phyloP scores from a whole-genome alignment of 768 basidiomycete genomes.

The Auriscalpium microsporum region DNA sequence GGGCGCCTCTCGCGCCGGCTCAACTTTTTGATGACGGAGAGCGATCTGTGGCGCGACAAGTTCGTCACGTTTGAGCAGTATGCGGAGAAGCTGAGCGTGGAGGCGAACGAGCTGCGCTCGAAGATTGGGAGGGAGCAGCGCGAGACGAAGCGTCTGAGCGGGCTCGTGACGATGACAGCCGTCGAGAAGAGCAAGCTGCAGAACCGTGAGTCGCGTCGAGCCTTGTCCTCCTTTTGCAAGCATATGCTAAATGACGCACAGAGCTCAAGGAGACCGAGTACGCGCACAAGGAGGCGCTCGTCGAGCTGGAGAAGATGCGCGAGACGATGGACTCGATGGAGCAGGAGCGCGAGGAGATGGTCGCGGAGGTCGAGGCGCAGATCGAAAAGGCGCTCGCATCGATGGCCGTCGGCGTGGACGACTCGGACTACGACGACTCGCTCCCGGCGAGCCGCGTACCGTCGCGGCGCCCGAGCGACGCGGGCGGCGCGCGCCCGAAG shows the following conservation, averaged over 20 bases:
- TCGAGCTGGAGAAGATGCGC: constrained; percentile 80
- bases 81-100: constrained; percentile 81
- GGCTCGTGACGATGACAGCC: constrained; percentile 67
- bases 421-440: constrained; percentile 62
- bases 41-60: constrained; percentile 86
- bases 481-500: constrained; percentile 32
- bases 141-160: constrained; percentile 79
- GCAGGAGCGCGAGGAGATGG: constrained; percentile 78
- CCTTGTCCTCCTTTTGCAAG: not conserved
- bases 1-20: constrained; percentile 76
- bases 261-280: constrained; percentile 76
- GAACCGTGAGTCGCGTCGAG: constrained; percentile 45
- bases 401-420: constrained; percentile 74
- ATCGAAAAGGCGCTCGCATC: constrained; percentile 80
- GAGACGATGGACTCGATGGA: constrained; percentile 84
- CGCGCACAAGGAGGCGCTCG: constrained; percentile 70
- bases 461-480: constrained; percentile 56
- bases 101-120: constrained; percentile 74
- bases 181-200: constrained; percentile 75
- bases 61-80: constrained; percentile 93
- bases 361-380: constrained; percentile 88
- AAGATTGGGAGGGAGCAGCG: constrained; percentile 90
- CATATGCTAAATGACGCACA: constrained; percentile 21
- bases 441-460: constrained; percentile 7
- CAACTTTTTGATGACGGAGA: constrained; percentile 89